Evolutionary conservation across 2,329 filamentous ascomycete species (phyloP).

Genomic region (Ophiocordyceps camponoti-saundersi): DNA sequence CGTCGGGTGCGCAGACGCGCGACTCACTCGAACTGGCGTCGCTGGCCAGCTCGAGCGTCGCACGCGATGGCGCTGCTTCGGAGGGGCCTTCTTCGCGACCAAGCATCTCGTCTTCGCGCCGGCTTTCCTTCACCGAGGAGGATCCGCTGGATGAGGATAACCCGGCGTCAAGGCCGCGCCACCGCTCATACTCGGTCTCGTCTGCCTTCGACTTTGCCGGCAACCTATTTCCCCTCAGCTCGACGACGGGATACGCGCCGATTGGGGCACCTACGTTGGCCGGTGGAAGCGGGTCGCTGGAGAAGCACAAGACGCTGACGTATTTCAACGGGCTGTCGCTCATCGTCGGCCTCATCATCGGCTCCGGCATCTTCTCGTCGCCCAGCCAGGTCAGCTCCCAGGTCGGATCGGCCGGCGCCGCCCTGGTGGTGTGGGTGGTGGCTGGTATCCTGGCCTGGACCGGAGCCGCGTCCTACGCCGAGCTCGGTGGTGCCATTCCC

Average conservation of each 20-base stretch:
- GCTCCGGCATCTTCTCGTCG: slow-evolving; percentile 89
- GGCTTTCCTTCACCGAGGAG: slow-evolving; percentile 66
- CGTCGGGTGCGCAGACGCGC: slow-evolving; percentile 35
- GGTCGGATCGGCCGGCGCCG: slow-evolving; percentile 78
- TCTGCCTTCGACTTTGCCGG: slow-evolving; percentile 94
- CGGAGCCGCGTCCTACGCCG: slow-evolving; percentile 84
- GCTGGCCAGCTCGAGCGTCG: slow-evolving; percentile 62
- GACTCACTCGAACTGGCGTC: slow-evolving; percentile 96
- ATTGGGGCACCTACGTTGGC: slow-evolving; percentile 58
- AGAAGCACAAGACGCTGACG: slow-evolving; percentile 91
- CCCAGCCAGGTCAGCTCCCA: slow-evolving; percentile 85
- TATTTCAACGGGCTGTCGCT: slow-evolving; percentile 86
- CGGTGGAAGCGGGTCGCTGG: slow-evolving; percentile 46
- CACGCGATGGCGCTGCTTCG: slow-evolving; percentile 35
- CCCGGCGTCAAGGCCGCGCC: slow-evolving; percentile 21
- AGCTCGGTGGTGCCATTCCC: slow-evolving; percentile 88
- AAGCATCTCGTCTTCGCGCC: slow-evolving; percentile 84
- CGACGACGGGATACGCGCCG: slow-evolving; percentile 71
- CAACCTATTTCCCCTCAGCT: slow-evolving; percentile 81
- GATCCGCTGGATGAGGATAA: slow-evolving; percentile 52
- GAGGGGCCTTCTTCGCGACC: slow-evolving; percentile 54
- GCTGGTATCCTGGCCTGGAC: slow-evolving; percentile 94
- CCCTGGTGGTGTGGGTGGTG: slow-evolving; percentile 79
- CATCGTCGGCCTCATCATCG: slow-evolving; percentile 86
- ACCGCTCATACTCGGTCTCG: slow-evolving; percentile 70